A percentile compares a stretch with the other conserved stretches of the same genome.
phyloP scores from a whole-genome alignment of 1,284 basidiomycete species.

The Apiotrichum gamsii region DNA sequence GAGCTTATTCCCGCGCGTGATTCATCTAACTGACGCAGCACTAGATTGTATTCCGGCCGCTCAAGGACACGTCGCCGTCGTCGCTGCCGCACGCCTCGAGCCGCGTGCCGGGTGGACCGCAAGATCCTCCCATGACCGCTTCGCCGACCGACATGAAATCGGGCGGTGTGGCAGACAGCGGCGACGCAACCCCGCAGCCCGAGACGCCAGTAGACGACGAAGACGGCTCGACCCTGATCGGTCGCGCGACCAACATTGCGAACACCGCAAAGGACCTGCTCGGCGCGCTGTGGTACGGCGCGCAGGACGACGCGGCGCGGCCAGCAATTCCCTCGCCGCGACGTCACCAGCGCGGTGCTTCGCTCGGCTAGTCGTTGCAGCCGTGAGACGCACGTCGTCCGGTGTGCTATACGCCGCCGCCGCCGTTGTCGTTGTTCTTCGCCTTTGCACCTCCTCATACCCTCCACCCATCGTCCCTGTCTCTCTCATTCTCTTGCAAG shows the following conservation, averaged over 20 bases:
- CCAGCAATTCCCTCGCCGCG: background rate
- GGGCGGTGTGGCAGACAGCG: too few relatives aligned
- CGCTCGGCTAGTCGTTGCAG: slow-evolving; percentile 3
- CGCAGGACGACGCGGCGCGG: slow-evolving; percentile 8
- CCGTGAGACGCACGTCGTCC: too few relatives aligned
- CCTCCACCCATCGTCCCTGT: too few relatives aligned
- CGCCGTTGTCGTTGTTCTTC: too few relatives aligned
- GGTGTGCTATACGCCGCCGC: too few relatives aligned
- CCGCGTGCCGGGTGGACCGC: background rate
- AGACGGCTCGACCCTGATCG: slow-evolving; percentile 41
- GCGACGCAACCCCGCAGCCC: slow-evolving; percentile 5
- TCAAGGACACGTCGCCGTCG: slow-evolving; percentile 43
- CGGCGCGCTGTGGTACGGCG: slow-evolving; percentile 47
- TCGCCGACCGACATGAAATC: background rate
- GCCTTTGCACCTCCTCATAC: too few relatives aligned
- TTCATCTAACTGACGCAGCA: slow-evolving; percentile 24
- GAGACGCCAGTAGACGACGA: slow-evolving; percentile 23
- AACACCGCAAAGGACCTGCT: slow-evolving; percentile 47
- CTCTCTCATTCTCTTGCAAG: too few relatives aligned
- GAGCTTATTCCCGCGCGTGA: slow-evolving; percentile 15
- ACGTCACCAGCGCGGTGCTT: slow-evolving; percentile 5
- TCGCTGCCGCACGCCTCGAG: slow-evolving; percentile 38
- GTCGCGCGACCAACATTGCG: slow-evolving; percentile 46
- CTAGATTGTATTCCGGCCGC: slow-evolving; percentile 41
- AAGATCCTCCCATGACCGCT: too few relatives aligned